Conservation (phyloP, 345 rosid species). For the Crucihimalaya himalaica region DNA sequence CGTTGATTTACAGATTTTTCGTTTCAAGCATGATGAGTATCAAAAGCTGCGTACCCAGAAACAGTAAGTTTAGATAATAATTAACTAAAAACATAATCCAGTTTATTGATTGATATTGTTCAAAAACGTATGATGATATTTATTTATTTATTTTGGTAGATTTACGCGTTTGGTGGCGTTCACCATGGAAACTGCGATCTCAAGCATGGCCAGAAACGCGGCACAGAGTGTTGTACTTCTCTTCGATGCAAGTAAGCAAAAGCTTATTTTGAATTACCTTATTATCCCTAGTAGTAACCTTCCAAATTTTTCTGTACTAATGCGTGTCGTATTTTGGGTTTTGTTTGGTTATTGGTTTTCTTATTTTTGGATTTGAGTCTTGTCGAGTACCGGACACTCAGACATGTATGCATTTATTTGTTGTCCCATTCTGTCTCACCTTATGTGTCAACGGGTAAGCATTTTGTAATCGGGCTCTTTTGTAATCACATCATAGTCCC, state of each 20-base stretch:
- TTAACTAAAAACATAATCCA: background rate
- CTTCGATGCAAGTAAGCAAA: constrained; percentile 82
- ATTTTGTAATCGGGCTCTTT: background rate
- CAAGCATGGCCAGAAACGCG: constrained; percentile 76
- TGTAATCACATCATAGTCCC: background rate
- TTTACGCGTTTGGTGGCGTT: constrained; percentile 83
- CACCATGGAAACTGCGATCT: constrained; percentile 83
- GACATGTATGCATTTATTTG: constrained; percentile 31
- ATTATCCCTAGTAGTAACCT: background rate
- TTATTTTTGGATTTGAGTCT: constrained; percentile 20
- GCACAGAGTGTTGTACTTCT: constrained; percentile 75
- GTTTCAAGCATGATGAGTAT: constrained; percentile 87
- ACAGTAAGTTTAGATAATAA: constrained; percentile 49
- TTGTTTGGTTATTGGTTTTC: background rate
- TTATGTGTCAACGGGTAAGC: constrained; percentile 25
- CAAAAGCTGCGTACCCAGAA: constrained; percentile 81
- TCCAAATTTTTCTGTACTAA: constrained; percentile 11
- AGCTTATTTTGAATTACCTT: constrained; percentile 46
- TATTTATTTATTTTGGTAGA: constrained; percentile 36
- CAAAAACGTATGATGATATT: background rate
- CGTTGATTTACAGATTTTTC: constrained; percentile 56
- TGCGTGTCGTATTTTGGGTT: background rate
- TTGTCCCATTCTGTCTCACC: constrained; percentile 17
- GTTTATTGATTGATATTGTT: background rate
- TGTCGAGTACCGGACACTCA: constrained; percentile 21